Conservation (phyloP, 2,329 filamentous ascomycete genomes). For the Neoscytalidium dimidiatum region DNA sequence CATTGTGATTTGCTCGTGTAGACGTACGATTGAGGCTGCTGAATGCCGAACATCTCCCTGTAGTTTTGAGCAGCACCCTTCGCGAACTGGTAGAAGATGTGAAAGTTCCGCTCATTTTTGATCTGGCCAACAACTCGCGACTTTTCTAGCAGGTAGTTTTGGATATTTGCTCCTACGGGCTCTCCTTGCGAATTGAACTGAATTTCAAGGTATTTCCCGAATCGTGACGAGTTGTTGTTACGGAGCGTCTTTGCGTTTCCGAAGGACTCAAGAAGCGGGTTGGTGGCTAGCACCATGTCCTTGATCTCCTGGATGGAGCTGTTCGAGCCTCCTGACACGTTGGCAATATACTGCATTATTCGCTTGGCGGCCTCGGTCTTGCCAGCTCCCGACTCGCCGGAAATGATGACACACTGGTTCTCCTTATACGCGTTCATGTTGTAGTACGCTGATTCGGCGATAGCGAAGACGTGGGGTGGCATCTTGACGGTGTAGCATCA, state of each 20-base stretch:
- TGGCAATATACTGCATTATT: conserved; percentile 99
- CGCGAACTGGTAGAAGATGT: conserved; percentile 99
- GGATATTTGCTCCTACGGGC: conserved; percentile 94
- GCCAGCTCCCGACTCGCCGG: conserved; percentile 94
- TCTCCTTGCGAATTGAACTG: conserved; percentile 92
- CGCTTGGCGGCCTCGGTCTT: conserved; percentile 99
- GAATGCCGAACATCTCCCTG: conserved; percentile 78
- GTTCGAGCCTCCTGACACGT: conserved; percentile 81
- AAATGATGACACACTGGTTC: conserved; percentile 99
- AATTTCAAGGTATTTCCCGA: conserved; percentile 97
- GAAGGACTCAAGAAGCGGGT: conserved; percentile 94
- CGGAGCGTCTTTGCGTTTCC: conserved; percentile 97
- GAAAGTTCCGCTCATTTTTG: conserved; percentile 92
- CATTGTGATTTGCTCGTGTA: conserved; percentile 96
- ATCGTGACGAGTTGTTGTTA: conserved; percentile 98
- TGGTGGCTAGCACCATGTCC: conserved; percentile 98
- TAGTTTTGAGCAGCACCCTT: conserved; percentile 73
- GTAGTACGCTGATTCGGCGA: conserved; percentile 95
- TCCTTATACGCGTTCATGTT: conserved; percentile 99
- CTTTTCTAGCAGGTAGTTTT: conserved; percentile 96
- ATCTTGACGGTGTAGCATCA: conserved; percentile 45
- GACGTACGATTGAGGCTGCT: conserved; percentile 86
- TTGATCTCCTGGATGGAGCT: conserved; percentile 95
- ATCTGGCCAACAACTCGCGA: conserved; percentile 94
- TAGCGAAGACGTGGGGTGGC: conserved; percentile 94